A percentile compares a stretch with the other conserved stretches of the same genome.
phyloP scores from a whole-genome alignment of 1,139 yeast genomes.

The Groenewaldozyma sp. region DNA sequence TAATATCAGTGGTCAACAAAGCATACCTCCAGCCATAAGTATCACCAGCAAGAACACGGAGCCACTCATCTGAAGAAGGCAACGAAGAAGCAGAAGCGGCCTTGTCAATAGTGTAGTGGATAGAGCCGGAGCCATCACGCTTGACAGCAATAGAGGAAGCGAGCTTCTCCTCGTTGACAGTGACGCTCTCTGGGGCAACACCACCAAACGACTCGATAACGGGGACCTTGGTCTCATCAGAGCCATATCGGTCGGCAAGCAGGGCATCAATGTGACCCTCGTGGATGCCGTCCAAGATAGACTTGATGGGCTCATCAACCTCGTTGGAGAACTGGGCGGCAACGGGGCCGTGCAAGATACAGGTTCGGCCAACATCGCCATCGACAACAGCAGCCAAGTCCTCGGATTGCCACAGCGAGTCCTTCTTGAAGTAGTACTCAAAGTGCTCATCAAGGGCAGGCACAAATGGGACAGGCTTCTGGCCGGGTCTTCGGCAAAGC shows the following conservation, averaged over 20 bases:
- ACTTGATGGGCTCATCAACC: slow-evolving; percentile 88
- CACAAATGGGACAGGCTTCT: slow-evolving; percentile 96
- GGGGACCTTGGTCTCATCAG: slow-evolving; percentile 67
- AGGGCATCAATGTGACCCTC: slow-evolving; percentile 77
- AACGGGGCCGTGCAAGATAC: slow-evolving; percentile 97
- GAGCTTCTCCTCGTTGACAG: slow-evolving; percentile 31
- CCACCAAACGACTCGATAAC: slow-evolving; percentile 85
- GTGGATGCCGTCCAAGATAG: slow-evolving; percentile 79
- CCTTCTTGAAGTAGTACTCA: slow-evolving; percentile 95
- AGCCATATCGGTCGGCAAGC: slow-evolving; percentile 58
- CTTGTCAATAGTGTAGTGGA: slow-evolving; percentile 43
- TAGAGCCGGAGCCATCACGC: slow-evolving; percentile 32
- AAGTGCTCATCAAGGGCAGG: slow-evolving; percentile 92
- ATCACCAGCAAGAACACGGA: slow-evolving; percentile 70
- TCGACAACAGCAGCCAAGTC: slow-evolving; percentile 93
- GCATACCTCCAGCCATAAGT: slow-evolving; percentile 87
- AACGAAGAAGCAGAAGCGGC: slow-evolving; percentile 32
- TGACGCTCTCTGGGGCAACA: slow-evolving; percentile 30
- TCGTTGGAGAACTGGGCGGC: slow-evolving; percentile 86
- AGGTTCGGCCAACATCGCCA: slow-evolving; percentile 94
- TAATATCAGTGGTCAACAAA: slow-evolving; percentile 63
- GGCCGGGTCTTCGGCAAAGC: slow-evolving; percentile 73
- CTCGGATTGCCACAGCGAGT: slow-evolving; percentile 98
- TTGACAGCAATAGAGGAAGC: slow-evolving; percentile 28
- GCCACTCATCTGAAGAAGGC: slow-evolving; percentile 50